phyloP scores from a whole-genome alignment of 2,329 filamentous ascomycete genomes.

The Phaeoacremonium minimum region DNA sequence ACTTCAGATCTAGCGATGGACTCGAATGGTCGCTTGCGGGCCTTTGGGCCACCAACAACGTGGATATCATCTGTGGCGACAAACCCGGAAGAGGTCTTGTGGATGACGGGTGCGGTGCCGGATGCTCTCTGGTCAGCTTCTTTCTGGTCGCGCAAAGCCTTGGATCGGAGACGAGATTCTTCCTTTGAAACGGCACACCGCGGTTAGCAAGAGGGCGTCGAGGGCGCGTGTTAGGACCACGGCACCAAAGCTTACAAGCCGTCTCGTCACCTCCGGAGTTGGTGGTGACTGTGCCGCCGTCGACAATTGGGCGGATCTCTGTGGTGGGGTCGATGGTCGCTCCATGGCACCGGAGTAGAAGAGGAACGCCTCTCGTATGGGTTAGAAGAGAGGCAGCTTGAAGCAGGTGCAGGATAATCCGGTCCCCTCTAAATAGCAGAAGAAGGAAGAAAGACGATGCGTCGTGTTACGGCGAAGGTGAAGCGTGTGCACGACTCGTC shows the following conservation, averaged over 20 bases:
- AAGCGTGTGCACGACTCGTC: too few species aligned
- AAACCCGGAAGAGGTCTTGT: constrained; percentile 62
- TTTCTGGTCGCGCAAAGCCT: constrained; percentile 73
- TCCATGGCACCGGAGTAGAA: too few species aligned
- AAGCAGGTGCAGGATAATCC: too few species aligned
- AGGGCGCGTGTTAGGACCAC: too few species aligned
- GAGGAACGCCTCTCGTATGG: too few species aligned
- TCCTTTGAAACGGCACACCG: constrained; percentile 49
- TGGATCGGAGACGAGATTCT: constrained; percentile 81
- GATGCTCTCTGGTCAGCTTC: constrained; percentile 56
- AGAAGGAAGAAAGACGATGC: too few species aligned
- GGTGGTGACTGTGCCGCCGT: constrained; percentile 35
- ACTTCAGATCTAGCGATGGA: constrained; percentile 51
- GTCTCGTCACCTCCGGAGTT: constrained; percentile 49
- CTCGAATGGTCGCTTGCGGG: constrained; percentile 66
- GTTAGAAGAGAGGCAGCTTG: too few species aligned
- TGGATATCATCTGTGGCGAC: constrained; percentile 64
- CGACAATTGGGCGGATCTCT: constrained; percentile 19
- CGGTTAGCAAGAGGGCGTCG: constrained; percentile 3
- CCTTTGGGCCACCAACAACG: constrained; percentile 39
- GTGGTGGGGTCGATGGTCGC: constrained; percentile 40
- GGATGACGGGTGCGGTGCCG: constrained; percentile 32
- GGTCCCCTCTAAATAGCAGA: too few species aligned
- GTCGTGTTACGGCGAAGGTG: too few species aligned
- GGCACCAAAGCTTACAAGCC: constrained; percentile 42